Evolutionary conservation across 2,329 filamentous ascomycete genomes (phyloP).

Genomic region (Colletotrichum godetiae): DNA sequence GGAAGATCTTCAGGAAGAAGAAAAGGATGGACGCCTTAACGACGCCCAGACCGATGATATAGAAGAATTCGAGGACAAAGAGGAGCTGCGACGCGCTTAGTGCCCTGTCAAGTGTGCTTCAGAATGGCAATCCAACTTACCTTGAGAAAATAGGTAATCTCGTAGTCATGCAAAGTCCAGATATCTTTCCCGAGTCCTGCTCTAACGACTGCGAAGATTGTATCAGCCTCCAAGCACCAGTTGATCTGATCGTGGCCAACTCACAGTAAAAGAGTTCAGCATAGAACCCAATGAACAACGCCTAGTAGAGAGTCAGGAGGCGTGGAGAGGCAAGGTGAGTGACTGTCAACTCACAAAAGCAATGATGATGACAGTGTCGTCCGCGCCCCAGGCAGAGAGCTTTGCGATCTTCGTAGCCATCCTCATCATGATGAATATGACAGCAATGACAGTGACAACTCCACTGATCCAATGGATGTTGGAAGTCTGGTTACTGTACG

Average conservation of each 20-base stretch:
- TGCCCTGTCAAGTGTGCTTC: no score
- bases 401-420: neutral
- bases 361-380: slow-evolving; percentile 5
- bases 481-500: neutral
- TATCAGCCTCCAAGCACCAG: slow-evolving; percentile 22
- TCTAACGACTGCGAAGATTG: slow-evolving; percentile 39
- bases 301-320: neutral
- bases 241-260: neutral
- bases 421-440: slow-evolving; percentile 6
- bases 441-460: neutral
- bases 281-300: neutral
- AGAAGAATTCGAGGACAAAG: neutral
- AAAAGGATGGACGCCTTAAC: slow-evolving; percentile 19
- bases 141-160: slow-evolving; percentile 44
- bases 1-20: slow-evolving; percentile 12
- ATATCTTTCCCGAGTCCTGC: slow-evolving; percentile 49
- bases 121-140: slow-evolving; percentile 35
- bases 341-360: neutral
- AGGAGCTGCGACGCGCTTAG: neutral
- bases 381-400: slow-evolving; percentile 1
- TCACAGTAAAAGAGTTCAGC: neutral
- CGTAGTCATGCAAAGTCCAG: slow-evolving; percentile 44
- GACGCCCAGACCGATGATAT: neutral
- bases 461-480: slow-evolving; percentile 1
- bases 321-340: no score